Evolutionary conservation across 2,329 filamentous ascomycete genomes (phyloP).

Genomic region (Hirsutella thompsonii): DNA sequence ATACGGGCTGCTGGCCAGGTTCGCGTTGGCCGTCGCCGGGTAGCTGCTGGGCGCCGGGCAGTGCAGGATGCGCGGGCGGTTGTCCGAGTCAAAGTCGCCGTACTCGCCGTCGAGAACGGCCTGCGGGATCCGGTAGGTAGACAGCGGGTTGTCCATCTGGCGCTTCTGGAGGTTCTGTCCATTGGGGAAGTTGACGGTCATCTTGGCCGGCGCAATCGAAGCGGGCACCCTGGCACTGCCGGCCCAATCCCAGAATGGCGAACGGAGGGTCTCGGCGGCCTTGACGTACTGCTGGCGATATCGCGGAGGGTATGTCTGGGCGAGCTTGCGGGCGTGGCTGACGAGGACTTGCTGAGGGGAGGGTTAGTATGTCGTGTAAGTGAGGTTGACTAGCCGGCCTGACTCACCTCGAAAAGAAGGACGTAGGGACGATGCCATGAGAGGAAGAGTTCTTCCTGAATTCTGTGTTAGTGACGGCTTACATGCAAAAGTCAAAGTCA

Average conservation of each 20-base stretch:
- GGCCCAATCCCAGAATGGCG: constrained; percentile 45
- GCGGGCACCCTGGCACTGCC: constrained; percentile 25
- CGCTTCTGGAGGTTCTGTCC: constrained; percentile 15
- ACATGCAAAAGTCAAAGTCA: neutral
- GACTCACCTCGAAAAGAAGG: constrained; percentile 36
- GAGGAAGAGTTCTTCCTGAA: constrained; percentile 30
- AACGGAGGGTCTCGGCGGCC: constrained; percentile 32
- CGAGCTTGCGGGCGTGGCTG: constrained; percentile 30
- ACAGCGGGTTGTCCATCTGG: constrained; percentile 36
- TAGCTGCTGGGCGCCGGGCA: constrained; percentile 25
- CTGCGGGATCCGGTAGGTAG: constrained; percentile 34
- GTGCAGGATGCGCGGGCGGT: constrained; percentile 24
- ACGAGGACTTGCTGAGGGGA: constrained; percentile 32
- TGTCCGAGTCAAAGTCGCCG: constrained; percentile 16
- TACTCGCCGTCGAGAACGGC: constrained; percentile 23
- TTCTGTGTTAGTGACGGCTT: neutral
- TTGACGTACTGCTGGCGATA: constrained; percentile 23
- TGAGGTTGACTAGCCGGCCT: no score
- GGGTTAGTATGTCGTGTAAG: neutral
- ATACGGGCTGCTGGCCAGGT: constrained; percentile 19
- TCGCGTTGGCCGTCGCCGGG: constrained; percentile 22
- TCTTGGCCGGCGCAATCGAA: constrained; percentile 19
- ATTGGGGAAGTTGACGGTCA: constrained; percentile 19
- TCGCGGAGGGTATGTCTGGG: constrained; percentile 25
- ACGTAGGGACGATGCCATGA: constrained; percentile 47